Base-by-base conservation (phyloP, 352 stramenopile species). In the Phytophthora cactorum region DNA sequence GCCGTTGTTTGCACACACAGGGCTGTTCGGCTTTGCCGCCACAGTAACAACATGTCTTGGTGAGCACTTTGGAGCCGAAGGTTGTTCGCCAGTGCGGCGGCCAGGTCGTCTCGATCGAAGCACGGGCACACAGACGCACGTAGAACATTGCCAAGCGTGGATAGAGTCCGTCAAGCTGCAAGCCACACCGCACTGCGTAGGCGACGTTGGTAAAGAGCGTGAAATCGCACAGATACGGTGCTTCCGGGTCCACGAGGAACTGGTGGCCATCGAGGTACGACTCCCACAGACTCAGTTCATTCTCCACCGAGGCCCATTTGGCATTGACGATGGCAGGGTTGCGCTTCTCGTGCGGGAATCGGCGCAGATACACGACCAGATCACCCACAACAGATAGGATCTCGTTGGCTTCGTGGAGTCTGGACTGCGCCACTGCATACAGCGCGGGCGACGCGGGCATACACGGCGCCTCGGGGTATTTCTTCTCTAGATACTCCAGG, bases 151-250 rank as follows among this genome's bases (percentile, higher is more conserved):
- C 87, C 46, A 95, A 68, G 5, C 83, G 79, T 43, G 87, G 87
- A 62, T 93, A 95, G 0, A 95, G 74, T 15, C 85, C 87, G 32
- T 95, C 87, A 46, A 95, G 81, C 55, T 93, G 87, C 36, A 95
- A 63, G 3, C 87, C 87, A 75, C 87, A 95, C n/a, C 87, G 82
- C 47, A 95, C 87, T 22, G 87, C 87, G 67, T 95, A 95, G 6
- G 87, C 87, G n/a, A 95, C 64, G 72, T 95, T 95, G 41, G 83
- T 92, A 63, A 95, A 95, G 44, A 93, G 84, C 63, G 84, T 89
- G 51, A 88, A 92, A 66, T 95, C 87, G 63, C 84, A 93, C 54
- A 93, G 64, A 77, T 81, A 92, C 47, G 84, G 81, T 52, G 66
- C 70, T 25, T 92, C 75, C 14, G 66, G 57, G 54, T 86, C 86